Evolutionary conservation across 768 basidiomycete genomes (phyloP), one percentile per base, ranked within the genome.

Genomic region (Kwoniella newhampshirensis): DNA sequence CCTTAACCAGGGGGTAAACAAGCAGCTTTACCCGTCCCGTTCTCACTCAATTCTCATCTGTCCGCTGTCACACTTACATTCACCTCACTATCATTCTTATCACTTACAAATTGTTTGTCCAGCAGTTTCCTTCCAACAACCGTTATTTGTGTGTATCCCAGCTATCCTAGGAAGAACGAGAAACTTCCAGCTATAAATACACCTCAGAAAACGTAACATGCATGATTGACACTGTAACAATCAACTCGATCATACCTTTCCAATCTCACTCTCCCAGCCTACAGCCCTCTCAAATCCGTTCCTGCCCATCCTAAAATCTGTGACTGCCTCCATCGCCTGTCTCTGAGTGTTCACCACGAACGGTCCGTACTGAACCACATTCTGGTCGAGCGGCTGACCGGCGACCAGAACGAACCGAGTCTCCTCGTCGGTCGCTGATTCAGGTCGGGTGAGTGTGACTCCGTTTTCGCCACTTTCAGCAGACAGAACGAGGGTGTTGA

Each of bases 251-350:
- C 32, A 6, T 6, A 13, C 57, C 54, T 67, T 65, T 5, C 67
- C 91, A 66, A 92, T 91, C 71, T 86, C 81, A 67, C 88, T 90
- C 78, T 86, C 83, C 94, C 93, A 98, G 15, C 80, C 85, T 61
- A 85, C 86, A 6, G 86, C 92, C 62, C 85, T 86, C 77, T 97
- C 94, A 74, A 97, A 97, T 3, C 94, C 94, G 70, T 97, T 96
- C 64, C 68, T 77, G 32, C 85, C 87, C 39, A 78, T 75, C 77
- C 85, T 87, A 73, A 89, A 93, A 66, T 97, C 93, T 26, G 82
- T 67, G 58, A 98, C 77, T 0, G 93, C 89, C 73, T 87, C 80
- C 68, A 87, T 82, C 32, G 94, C 88, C 68, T 92, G 91, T 59
- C 86, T 83, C 23, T 80, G 80, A 2, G 82, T 84, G 9, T 87